Percentiles rank a stretch among this genome's conserved stretches.
phyloP scores from a whole-genome alignment of 331 rosid genomes.

The Pyrus hybrid region DNA sequence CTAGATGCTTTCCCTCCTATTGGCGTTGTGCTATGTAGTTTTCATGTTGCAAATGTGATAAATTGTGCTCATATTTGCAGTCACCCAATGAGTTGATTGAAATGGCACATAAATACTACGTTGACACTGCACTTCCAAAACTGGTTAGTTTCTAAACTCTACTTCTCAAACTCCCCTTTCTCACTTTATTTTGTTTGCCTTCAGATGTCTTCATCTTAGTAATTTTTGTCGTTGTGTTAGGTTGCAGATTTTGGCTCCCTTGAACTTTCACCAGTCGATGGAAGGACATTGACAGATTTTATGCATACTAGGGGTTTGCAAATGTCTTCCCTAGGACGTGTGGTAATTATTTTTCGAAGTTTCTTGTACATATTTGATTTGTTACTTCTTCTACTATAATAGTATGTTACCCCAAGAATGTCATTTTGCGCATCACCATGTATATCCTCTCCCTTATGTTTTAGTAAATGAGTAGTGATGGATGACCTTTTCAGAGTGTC shows the following conservation, averaged over 20 bases:
- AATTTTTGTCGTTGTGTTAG: constrained; percentile 34
- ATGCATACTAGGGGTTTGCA: constrained; percentile 97
- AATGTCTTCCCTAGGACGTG: constrained; percentile 85
- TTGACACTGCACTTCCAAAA: constrained; percentile 91
- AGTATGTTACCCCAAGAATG: no score
- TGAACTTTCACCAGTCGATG: constrained; percentile 99
- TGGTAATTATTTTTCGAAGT: constrained; percentile 40
- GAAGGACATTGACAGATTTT: constrained; percentile 96
- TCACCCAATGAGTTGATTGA: constrained; percentile 89
- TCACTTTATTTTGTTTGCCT: not conserved
- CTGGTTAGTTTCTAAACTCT: constrained; percentile 59
- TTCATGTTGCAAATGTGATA: constrained; percentile 4
- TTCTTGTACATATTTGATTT: not conserved
- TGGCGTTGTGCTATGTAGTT: not conserved
- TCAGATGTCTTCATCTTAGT: constrained; percentile 15
- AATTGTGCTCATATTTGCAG: constrained; percentile 38
- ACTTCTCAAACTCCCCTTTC: not conserved
- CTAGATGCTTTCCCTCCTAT: constrained; percentile 4
- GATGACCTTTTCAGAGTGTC: no score
- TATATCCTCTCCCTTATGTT: no score
- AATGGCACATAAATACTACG: constrained; percentile 83
- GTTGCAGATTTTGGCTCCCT: constrained; percentile 99
- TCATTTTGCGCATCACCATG: no score
- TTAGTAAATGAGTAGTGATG: no score
- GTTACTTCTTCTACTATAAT: not conserved